Base-by-base conservation (phyloP, 225 moss, liverwort and hornwort genomes). In the Antitrichia curtipendula region DNA sequence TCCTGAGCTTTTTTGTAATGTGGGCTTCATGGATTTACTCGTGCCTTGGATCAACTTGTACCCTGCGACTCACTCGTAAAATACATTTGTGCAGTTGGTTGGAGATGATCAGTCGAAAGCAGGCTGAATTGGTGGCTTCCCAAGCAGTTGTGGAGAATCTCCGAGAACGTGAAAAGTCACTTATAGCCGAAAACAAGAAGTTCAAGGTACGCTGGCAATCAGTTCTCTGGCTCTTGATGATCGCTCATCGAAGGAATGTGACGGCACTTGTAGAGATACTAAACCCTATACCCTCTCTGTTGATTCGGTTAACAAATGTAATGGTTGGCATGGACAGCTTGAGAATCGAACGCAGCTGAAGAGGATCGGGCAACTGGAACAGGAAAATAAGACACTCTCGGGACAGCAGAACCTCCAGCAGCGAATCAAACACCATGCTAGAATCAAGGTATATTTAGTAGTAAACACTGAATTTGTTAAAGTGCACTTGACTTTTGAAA, bases 401-500 rank as follows among this genome's bases (percentile, higher is more conserved):
- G 97, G 96, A 36, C 97, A 98, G 78, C 97, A 98, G 78, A 98
- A 96, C 84, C 91, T 96, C 75, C 96, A 98, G 88, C 97, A 98
- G 91, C 92, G 96, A 49, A 98, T 98, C 72, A 96, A 98, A 75
- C 97, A 98, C 82, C 97, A 98, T 87, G 93, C 96, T 24, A 94
- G 90, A 85, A 98, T 98, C 77, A 92, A 92, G 89, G 89, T 89
- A 64, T 53, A 8, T 31, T 72, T 32, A 27, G 2, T 45, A 16
- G 72, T 23, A 22, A 71, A 36, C 74, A 34, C 34, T 29, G 63
- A 53, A 34, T 50, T 22, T 38, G 40, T 27, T 28, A 52, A 63
- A 47, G 16, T 52, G 45, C 52, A 45, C 10, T 24, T 28, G 49
- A 24, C 20, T 47, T 49, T 19, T 74, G 60, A 60, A 85, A 61